Base-by-base conservation (phyloP, 768 basidiomycete species). In the Ramaria sp. region DNA sequence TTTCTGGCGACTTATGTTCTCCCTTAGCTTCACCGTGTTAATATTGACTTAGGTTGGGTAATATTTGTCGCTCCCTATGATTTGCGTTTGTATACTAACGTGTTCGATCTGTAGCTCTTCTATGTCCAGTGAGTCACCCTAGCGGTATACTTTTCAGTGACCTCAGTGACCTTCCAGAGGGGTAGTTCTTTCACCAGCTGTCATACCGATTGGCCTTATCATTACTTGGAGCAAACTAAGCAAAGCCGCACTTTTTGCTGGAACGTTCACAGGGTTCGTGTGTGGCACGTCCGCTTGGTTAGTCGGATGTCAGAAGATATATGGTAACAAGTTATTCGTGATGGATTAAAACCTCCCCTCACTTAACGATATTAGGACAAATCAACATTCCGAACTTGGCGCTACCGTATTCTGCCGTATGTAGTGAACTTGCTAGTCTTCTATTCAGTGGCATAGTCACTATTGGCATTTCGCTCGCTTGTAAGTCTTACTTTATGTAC, bases 281-380 rank as follows among this genome's bases (percentile, higher is more conserved):
- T 36, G 34, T 12, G 55, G 48, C 18, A 56, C 51, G 55, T 39
- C 71, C 0, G 74, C 75, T 18, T 78, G 75, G 74, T 74, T 77
- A 70, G 67, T 77, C 8, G 71, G 73, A 0, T 76, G 76, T 56
- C 72, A 68, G 70, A 75, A 77, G 59, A 75, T 74, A 48, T 74
- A 69, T 45, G 74, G 73, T 70, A 54, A 16, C 62, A 15, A 56
- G 1, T 34, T 24, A 52, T 18, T 36, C 20, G 25, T 27, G 15
- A 9, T 27, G 13, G 4, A 41, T n/a, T 22, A 24, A 10, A 24
- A 30, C 12, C 3, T 4, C 7, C 27, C 30, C 56, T 24, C 54
- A 7, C n/a, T 22, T 6, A 13, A n/a, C 25, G 24, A 15, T 38
- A 28, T 47, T 48, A 71, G 71, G 71, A 10, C 58, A 61, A 12